Evolutionary conservation across 352 stramenopile species (phyloP).

Genomic region (Pseudoperonospora humuli): DNA sequence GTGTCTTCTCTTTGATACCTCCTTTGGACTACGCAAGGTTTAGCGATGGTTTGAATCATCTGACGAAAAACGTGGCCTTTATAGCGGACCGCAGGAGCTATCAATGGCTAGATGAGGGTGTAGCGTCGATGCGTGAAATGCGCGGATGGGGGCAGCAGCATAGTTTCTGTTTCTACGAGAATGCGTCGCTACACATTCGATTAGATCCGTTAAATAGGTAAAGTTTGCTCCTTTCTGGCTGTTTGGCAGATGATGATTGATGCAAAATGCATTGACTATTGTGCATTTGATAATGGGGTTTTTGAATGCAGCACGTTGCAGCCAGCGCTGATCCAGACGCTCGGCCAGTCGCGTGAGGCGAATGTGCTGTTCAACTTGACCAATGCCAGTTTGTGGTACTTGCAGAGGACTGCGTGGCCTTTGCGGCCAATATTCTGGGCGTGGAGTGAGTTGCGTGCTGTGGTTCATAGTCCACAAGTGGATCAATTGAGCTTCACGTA

Average conservation of each 20-base stretch:
- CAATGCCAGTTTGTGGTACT: conserved; percentile 38
- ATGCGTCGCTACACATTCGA: conserved; percentile 61
- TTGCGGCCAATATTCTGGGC: conserved; percentile 68
- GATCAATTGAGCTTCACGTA: conserved; percentile 52
- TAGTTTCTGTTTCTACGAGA: conserved; percentile 75
- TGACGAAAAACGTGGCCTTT: conserved; percentile 23
- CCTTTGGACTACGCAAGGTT: too few species aligned
- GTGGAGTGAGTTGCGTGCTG: conserved; percentile 68
- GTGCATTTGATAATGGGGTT: neutral
- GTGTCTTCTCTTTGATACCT: too few species aligned
- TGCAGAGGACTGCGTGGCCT: conserved; percentile 48
- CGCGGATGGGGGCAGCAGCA: conserved; percentile 50
- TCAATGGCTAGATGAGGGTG: conserved; percentile 67
- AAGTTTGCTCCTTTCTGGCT: neutral
- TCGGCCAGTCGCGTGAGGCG: conserved; percentile 57
- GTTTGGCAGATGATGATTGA: neutral
- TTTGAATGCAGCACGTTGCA: conserved; percentile 38
- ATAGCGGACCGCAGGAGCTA: conserved; percentile 19
- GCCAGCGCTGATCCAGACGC: conserved; percentile 51
- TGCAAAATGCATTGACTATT: conserved; percentile 8
- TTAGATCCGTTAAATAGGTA: conserved; percentile 71
- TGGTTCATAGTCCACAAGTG: conserved; percentile 38
- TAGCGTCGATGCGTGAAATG: conserved; percentile 16
- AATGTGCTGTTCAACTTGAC: conserved; percentile 44
- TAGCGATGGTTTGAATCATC: neutral